Conservation (phyloP, 176 grass and related monocot genomes). For the Cenchrus fungigraminus region DNA sequence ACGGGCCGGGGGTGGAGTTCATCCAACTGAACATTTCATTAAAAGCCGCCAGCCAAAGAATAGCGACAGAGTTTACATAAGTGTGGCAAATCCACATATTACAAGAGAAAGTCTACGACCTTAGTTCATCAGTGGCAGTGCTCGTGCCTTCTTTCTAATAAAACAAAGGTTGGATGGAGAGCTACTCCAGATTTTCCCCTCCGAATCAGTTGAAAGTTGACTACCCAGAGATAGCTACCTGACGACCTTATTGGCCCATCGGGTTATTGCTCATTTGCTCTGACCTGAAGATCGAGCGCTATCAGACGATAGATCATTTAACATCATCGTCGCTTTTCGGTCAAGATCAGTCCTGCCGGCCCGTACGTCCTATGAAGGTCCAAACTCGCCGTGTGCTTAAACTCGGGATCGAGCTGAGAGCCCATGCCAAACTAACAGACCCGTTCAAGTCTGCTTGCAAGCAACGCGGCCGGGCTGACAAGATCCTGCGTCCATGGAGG, state of each 20-base stretch:
- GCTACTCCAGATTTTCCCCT: neutral
- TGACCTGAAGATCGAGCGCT: neutral
- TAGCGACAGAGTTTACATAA: too few species aligned
- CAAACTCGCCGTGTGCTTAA: neutral
- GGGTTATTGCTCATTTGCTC: neutral
- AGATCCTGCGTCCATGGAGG: conserved; percentile 39
- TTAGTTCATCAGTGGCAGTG: neutral
- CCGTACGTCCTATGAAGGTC: neutral
- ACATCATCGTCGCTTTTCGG: neutral
- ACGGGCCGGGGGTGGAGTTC: too few species aligned
- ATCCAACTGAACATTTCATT: too few species aligned
- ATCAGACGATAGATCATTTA: neutral
- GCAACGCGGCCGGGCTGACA: conserved; percentile 17
- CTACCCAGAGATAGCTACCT: neutral
- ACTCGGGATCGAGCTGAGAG: neutral
- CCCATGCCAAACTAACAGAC: too few species aligned
- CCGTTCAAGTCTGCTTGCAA: conserved; percentile 33
- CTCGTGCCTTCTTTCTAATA: neutral
- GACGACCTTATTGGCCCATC: neutral
- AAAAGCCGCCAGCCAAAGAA: too few species aligned
- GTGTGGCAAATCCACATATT: too few species aligned
- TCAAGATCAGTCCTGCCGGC: neutral
- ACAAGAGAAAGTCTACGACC: too few species aligned
- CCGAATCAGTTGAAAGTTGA: neutral
- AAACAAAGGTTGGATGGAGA: neutral